These are phyloP conservation scores for Penicillium crustosum DNA, from an alignment of 2,329 filamentous ascomycete genomes.

Conservation along the genomic window DNA sequence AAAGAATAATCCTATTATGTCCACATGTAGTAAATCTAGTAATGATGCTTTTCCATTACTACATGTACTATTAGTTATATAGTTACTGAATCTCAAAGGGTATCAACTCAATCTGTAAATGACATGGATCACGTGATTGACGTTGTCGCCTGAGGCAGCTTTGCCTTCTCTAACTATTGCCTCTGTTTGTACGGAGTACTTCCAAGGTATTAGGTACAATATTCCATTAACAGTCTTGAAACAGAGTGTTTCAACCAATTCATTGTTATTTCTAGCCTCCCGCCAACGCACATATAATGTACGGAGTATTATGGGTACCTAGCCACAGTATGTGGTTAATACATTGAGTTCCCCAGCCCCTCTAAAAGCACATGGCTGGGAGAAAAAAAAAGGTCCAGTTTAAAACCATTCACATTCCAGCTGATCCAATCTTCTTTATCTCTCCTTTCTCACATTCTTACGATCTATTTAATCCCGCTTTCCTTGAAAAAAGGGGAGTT, in stretches of 20 bases:
- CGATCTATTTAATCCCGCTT: background rate
- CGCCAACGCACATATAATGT: background rate
- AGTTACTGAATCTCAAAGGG: background rate
- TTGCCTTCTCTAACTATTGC: background rate
- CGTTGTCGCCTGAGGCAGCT: background rate
- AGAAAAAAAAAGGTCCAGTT: constrained; percentile 1
- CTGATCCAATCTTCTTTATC: background rate
- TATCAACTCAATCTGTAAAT: background rate
- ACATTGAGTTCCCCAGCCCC: constrained; percentile 20
- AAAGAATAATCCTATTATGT: background rate
- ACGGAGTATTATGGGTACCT: background rate
- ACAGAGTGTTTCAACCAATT: background rate
- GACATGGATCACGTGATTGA: background rate
- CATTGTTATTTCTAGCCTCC: background rate
- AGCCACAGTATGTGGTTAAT: background rate
- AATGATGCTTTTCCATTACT: no score
- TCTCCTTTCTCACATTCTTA: constrained; percentile 6
- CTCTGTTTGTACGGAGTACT: no score
- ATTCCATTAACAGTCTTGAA: background rate
- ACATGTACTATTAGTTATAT: background rate
- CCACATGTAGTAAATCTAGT: background rate
- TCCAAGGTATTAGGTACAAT: background rate
- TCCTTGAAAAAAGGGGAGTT: background rate
- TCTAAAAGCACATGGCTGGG: constrained; percentile 27
- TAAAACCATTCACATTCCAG: constrained; percentile 18